These are phyloP conservation scores for Stereum hirsutum DNA, from an alignment of 1,284 basidiomycete species.

Conservation along the genomic window DNA sequence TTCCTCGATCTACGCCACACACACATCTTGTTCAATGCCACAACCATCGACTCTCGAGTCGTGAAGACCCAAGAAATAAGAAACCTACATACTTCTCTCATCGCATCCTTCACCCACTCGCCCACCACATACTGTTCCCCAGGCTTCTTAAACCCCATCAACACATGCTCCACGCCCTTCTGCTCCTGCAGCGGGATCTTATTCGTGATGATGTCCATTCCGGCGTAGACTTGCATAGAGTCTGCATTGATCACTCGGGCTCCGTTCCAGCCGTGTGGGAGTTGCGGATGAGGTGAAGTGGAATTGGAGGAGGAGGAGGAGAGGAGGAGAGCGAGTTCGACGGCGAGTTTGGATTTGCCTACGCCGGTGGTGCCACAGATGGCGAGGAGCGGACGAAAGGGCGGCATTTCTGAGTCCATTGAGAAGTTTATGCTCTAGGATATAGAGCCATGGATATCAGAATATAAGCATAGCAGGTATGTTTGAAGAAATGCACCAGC, in stretches of 20 bases:
- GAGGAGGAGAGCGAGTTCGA: constrained; percentile 71
- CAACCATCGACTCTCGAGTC: not conserved
- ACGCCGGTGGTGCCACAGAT: constrained; percentile 96
- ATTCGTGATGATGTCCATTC: constrained; percentile 93
- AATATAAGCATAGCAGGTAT: too few species aligned
- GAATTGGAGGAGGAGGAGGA: constrained; percentile 17
- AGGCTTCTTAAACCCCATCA: constrained; percentile 83
- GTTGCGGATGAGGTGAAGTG: too few species aligned
- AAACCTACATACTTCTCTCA: constrained; percentile 43
- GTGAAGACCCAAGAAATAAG: too few species aligned
- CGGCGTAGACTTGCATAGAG: constrained; percentile 97
- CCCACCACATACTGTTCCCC: constrained; percentile 84
- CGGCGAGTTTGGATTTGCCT: constrained; percentile 90
- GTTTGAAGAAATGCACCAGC: too few species aligned
- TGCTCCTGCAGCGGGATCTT: constrained; percentile 79
- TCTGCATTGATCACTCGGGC: constrained; percentile 90
- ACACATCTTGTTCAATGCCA: not conserved
- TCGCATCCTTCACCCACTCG: constrained; percentile 77
- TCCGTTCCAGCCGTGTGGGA: constrained; percentile 41
- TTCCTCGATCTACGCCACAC: constrained; percentile 53
- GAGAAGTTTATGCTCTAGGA: not conserved
- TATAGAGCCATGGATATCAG: too few species aligned
- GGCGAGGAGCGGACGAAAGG: constrained; percentile 64
- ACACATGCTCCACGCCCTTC: constrained; percentile 78
- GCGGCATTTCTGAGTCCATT: constrained; percentile 12